These are phyloP conservation scores for Podospora tetraspora DNA, from an alignment of 495 filamentous ascomycete species.

Conservation along the genomic window DNA sequence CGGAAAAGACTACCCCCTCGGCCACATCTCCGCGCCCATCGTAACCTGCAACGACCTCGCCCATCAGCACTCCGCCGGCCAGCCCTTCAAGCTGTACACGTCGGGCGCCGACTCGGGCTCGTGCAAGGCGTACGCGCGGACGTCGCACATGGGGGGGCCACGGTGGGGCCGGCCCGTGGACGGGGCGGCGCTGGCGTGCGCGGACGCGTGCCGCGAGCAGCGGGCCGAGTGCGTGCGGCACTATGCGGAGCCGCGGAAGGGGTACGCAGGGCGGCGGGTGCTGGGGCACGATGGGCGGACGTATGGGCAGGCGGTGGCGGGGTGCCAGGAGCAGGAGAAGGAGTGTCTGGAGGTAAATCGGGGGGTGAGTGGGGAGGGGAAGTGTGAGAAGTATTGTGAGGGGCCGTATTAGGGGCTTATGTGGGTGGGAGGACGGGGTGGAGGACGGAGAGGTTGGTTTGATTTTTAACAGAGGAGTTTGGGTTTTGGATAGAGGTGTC, in stretches of 20 bases:
- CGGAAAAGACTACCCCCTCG: conserved; percentile 40
- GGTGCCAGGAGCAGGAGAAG: conserved; percentile 38
- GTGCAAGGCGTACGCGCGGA: conserved; percentile 36
- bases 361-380: conserved; percentile 13
- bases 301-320: conserved; percentile 28
- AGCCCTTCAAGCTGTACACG: conserved; percentile 46
- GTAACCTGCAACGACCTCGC: conserved; percentile 48
- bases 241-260: conserved; percentile 40
- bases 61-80: conserved; percentile 27
- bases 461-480: neutral
- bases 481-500: neutral
- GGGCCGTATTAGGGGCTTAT: too few species aligned
- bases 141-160: neutral
- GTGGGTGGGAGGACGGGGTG: too few species aligned
- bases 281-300: conserved; percentile 17
- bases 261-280: neutral
- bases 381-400: conserved; percentile 21
- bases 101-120: conserved; percentile 24
- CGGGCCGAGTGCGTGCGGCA: conserved; percentile 40
- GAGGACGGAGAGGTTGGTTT: too few species aligned
- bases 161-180: neutral
- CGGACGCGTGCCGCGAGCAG: conserved; percentile 47
- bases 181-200: conserved; percentile 32
- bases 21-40: conserved; percentile 41
- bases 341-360: conserved; percentile 32